Base-by-base conservation (phyloP, 345 rosid species). In the Euphorbia lathyris region DNA sequence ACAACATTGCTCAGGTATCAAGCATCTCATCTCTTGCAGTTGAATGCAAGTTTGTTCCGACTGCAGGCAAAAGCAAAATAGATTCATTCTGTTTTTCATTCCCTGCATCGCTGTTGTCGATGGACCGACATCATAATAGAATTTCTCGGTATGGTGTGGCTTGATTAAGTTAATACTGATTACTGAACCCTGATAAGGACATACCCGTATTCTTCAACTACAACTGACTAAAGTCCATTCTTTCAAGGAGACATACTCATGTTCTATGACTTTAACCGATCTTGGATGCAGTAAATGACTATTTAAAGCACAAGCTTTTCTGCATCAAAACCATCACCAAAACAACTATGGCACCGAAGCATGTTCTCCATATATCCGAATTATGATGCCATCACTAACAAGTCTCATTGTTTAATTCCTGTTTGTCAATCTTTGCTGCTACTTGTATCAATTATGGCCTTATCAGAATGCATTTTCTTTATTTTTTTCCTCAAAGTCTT, bases 401-500 rank as follows among this genome's bases (percentile, higher is more conserved):
- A 56, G 51, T 25, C 59, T 71, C 63, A 42, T 22, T 43, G n/a
- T 42, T 53, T 61, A 45, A n/a, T 47, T 56, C 43, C 65, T 9
- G 22, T 9, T 17, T 52, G 62, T 62, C 34, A 20, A 74, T 48
- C 67, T 36, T 26, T 25, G 27, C 7, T 30, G 26, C 64, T 40
- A 42, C 56, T n/a, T 59, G 45, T 16, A 51, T 25, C 55, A 66
- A 20, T 53, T 14, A 45, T 17, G 52, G 59, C 42, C 71, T 72
- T 59, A 7, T 67, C 51, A 59, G 74, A 76, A 45, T 65, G 70
- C 63, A 76, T 81, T 72, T 83, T 86, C 81, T 78, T 58, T 66
- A 87, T 71, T 79, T 93, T 93, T 86, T 77, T 93, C 61, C 78
- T 68, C 59, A 93, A 80, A 67, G 80, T 83, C 72, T 78, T 83